Percentiles rank a stretch among this genome's conserved stretches.
Evolutionary conservation across 1,284 basidiomycete species (phyloP).

Genomic region (Coniophora puteana): DNA sequence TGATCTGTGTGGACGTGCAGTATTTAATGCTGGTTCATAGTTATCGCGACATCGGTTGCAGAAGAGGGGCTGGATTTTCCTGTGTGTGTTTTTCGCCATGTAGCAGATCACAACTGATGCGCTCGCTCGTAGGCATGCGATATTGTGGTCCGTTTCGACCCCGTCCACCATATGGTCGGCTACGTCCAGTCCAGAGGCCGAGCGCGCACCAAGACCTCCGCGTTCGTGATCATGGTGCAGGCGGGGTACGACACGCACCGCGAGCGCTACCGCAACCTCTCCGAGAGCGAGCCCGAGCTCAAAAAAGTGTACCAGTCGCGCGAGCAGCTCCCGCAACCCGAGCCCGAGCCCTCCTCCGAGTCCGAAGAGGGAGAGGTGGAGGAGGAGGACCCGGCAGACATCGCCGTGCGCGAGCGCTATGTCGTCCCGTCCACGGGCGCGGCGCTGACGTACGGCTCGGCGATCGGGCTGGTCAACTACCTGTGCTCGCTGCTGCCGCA

Average conservation of each 20-base stretch:
- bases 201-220: slow-evolving; percentile 70
- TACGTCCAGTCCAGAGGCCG: slow-evolving; percentile 84
- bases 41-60: slow-evolving; percentile 81
- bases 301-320: slow-evolving; percentile 57
- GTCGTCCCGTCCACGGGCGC: slow-evolving; percentile 70
- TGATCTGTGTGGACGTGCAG: slow-evolving; percentile 1
- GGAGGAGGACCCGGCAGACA: slow-evolving; percentile 49
- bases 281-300: slow-evolving; percentile 59
- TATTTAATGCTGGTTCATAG: slow-evolving; percentile 31
- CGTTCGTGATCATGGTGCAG: slow-evolving; percentile 76
- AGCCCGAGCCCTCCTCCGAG: slow-evolving; percentile 24
- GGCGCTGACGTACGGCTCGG: slow-evolving; percentile 70
- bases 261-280: slow-evolving; percentile 54
- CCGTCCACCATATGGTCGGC: slow-evolving; percentile 73
- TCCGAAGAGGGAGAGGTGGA: slow-evolving; percentile 31
- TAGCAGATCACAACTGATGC: slow-evolving; percentile 8
- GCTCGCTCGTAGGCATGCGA: slow-evolving; percentile 62
- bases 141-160: slow-evolving; percentile 80
- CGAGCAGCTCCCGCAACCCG: slow-evolving; percentile 29
- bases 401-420: slow-evolving; percentile 65
- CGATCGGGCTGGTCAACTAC: slow-evolving; percentile 64
- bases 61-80: slow-evolving; percentile 89
- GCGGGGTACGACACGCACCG: slow-evolving; percentile 51
- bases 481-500: slow-evolving; percentile 73
- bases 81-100: slow-evolving; percentile 33